These are phyloP conservation scores for Epichloe bromicola DNA, from an alignment of 2,329 filamentous ascomycete species.

Conservation along the genomic window DNA sequence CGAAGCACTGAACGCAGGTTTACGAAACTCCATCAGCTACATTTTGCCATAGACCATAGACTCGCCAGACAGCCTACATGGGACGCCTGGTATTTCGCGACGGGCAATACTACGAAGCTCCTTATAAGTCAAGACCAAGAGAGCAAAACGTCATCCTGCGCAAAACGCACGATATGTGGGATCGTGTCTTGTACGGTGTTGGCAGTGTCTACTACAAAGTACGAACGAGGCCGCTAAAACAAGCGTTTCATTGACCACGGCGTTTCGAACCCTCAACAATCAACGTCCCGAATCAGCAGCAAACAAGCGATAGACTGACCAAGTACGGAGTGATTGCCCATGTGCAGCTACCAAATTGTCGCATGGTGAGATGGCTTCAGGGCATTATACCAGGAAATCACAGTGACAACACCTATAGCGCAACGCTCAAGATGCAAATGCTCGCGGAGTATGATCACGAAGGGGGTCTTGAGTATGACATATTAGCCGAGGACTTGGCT, in stretches of 20 bases:
- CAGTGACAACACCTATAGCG: too few species aligned
- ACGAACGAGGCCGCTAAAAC: not conserved
- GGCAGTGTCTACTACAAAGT: conserved; percentile 25
- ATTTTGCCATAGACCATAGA: not conserved
- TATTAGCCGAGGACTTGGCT: not conserved
- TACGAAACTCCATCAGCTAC: not conserved
- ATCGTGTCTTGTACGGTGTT: conserved; percentile 24
- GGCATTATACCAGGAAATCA: too few species aligned
- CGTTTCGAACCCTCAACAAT: too few species aligned
- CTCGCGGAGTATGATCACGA: too few species aligned
- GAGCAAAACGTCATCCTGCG: conserved; percentile 15
- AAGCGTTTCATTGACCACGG: too few species aligned
- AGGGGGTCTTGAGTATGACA: too few species aligned
- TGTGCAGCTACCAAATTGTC: too few species aligned
- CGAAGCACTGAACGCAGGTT: not conserved
- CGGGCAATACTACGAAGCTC: conserved; percentile 16
- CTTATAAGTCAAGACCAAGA: conserved; percentile 4
- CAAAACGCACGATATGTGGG: conserved; percentile 25
- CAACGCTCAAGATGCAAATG: too few species aligned
- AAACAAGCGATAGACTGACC: too few species aligned
- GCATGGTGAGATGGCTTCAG: too few species aligned
- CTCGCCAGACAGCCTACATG: not conserved
- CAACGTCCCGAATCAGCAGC: too few species aligned
- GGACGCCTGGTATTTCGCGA: conserved; percentile 17
- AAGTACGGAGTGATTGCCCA: too few species aligned